phyloP scores from a whole-genome alignment of 768 basidiomycete genomes.

The Lactifluus hygrophoroides region DNA sequence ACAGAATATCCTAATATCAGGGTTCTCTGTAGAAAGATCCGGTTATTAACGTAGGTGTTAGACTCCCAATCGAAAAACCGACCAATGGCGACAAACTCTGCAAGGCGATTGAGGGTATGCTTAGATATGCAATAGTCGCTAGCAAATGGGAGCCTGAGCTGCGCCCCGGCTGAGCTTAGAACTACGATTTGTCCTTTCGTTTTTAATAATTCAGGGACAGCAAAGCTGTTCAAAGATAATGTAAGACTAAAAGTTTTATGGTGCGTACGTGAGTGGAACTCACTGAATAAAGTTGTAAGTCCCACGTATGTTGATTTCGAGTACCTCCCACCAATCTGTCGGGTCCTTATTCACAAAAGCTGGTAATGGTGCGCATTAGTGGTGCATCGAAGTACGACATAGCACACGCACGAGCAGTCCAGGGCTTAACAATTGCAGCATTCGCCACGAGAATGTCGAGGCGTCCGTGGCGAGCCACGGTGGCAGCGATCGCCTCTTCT shows the following conservation, averaged over 20 bases:
- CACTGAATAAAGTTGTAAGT: constrained; percentile 9
- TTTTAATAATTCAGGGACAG: background rate
- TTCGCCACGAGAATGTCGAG: constrained; percentile 15
- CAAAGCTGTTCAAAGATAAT: no score
- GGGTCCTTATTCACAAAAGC: constrained; percentile 4
- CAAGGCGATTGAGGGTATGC: no score
- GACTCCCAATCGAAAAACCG: no score
- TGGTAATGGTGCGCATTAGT: background rate
- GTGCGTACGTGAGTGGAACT: background rate
- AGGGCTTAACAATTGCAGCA: background rate
- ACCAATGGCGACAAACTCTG: background rate
- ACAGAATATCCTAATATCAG: background rate
- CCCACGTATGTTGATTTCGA: constrained; percentile 14
- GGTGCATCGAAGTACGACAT: background rate
- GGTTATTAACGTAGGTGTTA: no score
- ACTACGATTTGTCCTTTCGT: constrained; percentile 1
- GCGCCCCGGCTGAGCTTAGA: background rate
- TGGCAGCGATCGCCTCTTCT: background rate
- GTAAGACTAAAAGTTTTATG: no score
- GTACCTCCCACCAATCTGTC: no score
- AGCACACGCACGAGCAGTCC: background rate
- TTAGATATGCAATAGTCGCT: constrained; percentile 15
- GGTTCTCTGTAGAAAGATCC: background rate
- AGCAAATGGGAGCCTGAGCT: background rate
- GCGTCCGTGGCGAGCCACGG: no score